Evolutionary conservation across 1,139 yeast species (phyloP).

Genomic region (Saccharomyces hybrid): DNA sequence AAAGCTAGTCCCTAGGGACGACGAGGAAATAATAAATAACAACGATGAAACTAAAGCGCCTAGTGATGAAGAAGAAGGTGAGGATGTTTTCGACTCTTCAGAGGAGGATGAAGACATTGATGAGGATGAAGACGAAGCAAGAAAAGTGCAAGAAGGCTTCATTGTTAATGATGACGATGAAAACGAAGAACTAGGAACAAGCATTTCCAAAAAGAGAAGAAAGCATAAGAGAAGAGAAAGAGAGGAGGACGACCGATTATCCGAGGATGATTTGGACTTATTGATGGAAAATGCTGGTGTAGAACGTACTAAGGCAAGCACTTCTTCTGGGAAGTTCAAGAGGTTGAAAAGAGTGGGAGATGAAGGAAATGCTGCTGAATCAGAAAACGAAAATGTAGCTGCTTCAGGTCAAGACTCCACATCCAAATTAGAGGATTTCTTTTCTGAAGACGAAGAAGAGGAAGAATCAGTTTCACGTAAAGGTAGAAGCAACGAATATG

Average conservation of each 20-base stretch:
- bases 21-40: constrained; percentile 31
- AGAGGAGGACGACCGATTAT: constrained; percentile 56
- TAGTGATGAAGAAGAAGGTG: constrained; percentile 40
- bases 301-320: constrained; percentile 34
- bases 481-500: constrained; percentile 26
- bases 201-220: constrained; percentile 37
- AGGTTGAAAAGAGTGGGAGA: constrained; percentile 68
- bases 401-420: constrained; percentile 12
- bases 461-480: constrained; percentile 26
- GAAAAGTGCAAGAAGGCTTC: constrained; percentile 79
- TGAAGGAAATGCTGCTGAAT: neutral
- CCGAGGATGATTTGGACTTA: constrained; percentile 91
- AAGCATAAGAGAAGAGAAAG: constrained; percentile 32
- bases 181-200: constrained; percentile 42
- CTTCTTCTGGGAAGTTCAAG: constrained; percentile 52
- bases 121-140: constrained; percentile 67
- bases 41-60: constrained; percentile 26
- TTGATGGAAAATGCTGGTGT: constrained; percentile 86
- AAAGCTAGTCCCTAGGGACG: constrained; percentile 14
- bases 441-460: constrained; percentile 71
- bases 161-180: constrained; percentile 88
- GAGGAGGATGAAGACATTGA: constrained; percentile 73
- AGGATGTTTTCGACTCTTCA: constrained; percentile 55
- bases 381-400: constrained; percentile 33
- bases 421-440: constrained; percentile 63